Base-by-base conservation (phyloP, 2,329 filamentous ascomycete genomes). In the Canariomyces notabilis region DNA sequence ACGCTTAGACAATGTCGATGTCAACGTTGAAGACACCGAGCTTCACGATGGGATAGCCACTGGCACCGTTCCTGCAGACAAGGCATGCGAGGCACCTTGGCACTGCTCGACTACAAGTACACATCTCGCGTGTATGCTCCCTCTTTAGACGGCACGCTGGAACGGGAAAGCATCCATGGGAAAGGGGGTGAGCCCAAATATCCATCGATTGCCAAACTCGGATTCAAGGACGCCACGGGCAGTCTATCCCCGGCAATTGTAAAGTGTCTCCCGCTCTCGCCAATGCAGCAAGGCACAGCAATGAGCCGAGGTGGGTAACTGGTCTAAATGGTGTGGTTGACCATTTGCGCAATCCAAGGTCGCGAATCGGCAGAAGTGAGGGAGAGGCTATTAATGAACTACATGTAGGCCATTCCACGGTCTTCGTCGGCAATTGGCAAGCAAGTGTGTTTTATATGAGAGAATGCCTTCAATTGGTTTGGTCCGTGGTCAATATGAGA, bases 401-500 rank as follows among this genome's bases (percentile, higher is more conserved):
- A 12, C 29, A n/a, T n/a, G n/a, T n/a, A n/a, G n/a, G n/a, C n/a
- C 21, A 20, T 33, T 36, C 20, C 15, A 26, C 26, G 8, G 20
- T 16, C 2, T 26, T 16, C 7, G 37, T 48, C 48, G 44, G 50
- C 50, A 53, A 42, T 53, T 41, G 42, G 19, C 14, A 19, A 31
- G 23, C 40, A 38, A 36, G n/a, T 23, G 18, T 38, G 11, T 15
- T 32, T 5, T 42, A 44, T 19, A 32, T 23, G 37, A 35, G 19
- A 31, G 8, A 40, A 34, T 20, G 34, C 20, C 23, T 45, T 40
- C n/a, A n/a, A n/a, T n/a, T 48, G 41, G 42, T 48, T 47, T 48
- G 46, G 35, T 50, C 44, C 48, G 39, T 38, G 38, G n/a, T n/a
- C n/a, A n/a, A 38, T 39, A 41, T 46, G 37, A 39, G 38, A 41